Evolutionary conservation across 2,329 filamentous ascomycete species (phyloP).

Genomic region (Tolypocladium tundrense): DNA sequence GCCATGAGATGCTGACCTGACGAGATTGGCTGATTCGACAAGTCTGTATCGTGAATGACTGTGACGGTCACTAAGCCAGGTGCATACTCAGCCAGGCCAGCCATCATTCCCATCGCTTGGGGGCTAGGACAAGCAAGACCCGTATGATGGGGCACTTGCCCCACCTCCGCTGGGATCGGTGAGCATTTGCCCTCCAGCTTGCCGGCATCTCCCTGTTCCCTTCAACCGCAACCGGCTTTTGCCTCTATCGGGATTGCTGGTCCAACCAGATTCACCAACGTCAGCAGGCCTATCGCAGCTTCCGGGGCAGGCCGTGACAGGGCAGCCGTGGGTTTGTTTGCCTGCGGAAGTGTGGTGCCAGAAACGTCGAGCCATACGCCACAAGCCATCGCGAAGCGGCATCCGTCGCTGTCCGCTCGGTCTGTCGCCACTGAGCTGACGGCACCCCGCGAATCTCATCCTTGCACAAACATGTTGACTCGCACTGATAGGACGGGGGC

Average conservation of each 20-base stretch:
- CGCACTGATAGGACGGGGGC: not conserved
- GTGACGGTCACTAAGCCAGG: too few relatives aligned
- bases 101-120: too few relatives aligned
- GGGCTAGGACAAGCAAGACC: too few relatives aligned
- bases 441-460: too few relatives aligned
- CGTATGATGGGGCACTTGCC: not conserved
- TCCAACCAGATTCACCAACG: not conserved
- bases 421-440: not conserved
- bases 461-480: not conserved
- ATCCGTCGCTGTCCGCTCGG: too few relatives aligned
- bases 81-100: too few relatives aligned
- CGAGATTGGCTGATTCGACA: too few relatives aligned
- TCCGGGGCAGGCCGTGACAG: not conserved
- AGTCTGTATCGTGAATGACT: too few relatives aligned
- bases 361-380: too few relatives aligned
- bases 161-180: not conserved
- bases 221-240: too few relatives aligned
- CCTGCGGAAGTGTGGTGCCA: not conserved
- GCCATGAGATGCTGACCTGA: too few relatives aligned
- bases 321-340: not conserved
- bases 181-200: not conserved
- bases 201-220: not conserved
- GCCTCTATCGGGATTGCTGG: not conserved
- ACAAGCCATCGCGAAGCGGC: too few relatives aligned
- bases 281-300: not conserved